Conservation (phyloP, 495 filamentous ascomycete genomes). For the Podospora pseudoanserina region DNA sequence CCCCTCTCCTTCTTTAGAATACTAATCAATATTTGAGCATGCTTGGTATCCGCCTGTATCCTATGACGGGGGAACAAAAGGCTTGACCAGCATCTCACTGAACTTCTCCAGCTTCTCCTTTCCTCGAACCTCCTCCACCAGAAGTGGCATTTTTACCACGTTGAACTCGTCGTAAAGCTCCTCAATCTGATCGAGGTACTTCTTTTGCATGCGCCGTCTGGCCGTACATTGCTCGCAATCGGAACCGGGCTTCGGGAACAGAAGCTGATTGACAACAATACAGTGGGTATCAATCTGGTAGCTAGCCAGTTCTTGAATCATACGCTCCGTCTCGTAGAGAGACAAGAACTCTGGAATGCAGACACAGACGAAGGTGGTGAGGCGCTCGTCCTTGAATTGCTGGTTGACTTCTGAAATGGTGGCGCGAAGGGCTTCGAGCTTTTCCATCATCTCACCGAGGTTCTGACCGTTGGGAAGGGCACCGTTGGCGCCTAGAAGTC, state of each 20-base stretch:
- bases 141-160: slow-evolving; percentile 92
- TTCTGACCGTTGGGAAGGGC: slow-evolving; percentile 82
- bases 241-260: slow-evolving; percentile 85
- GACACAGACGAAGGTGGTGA: slow-evolving; percentile 98
- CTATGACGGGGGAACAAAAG: slow-evolving; percentile 70
- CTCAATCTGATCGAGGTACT: slow-evolving; percentile 97
- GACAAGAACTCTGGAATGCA: slow-evolving; percentile 97
- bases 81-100: slow-evolving; percentile 86
- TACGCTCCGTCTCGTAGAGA: slow-evolving; percentile 97
- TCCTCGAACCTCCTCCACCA: slow-evolving; percentile 92
- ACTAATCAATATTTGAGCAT: not conserved
- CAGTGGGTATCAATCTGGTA: slow-evolving; percentile 95
- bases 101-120: slow-evolving; percentile 92
- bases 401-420: slow-evolving; percentile 95
- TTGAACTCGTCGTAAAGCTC: slow-evolving; percentile 99
- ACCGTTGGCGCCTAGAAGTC: slow-evolving; percentile 80
- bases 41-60: not conserved
- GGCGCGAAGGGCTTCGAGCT: slow-evolving; percentile 86
- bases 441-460: slow-evolving; percentile 84
- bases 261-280: slow-evolving; percentile 96
- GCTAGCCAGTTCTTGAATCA: slow-evolving; percentile 95
- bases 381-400: slow-evolving; percentile 94
- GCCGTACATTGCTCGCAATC: slow-evolving; percentile 95
- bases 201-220: slow-evolving; percentile 97
- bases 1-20: not conserved